Conservation (phyloP, 805 yeast genomes). For the Priceomyces medius region DNA sequence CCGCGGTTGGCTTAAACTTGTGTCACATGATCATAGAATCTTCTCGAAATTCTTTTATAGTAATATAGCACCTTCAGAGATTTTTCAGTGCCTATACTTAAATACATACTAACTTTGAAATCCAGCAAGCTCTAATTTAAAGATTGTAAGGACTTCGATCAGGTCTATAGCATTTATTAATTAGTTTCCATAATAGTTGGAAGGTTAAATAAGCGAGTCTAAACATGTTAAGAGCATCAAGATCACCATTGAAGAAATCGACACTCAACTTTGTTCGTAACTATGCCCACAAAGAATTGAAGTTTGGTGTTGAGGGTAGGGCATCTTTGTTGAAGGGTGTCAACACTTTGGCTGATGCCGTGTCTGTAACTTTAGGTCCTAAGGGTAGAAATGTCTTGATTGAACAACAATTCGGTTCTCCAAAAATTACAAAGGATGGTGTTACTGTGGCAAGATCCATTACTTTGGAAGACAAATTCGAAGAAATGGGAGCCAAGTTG, state of each 20-base stretch:
- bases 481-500: conserved; percentile 93
- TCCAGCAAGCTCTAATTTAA: not conserved
- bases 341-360: conserved; percentile 92
- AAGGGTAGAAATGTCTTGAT: conserved; percentile 96
- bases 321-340: conserved; percentile 94
- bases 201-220: conserved; percentile 1
- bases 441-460: conserved; percentile 92
- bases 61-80: not conserved
- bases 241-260: conserved; percentile 42
- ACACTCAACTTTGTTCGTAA: conserved; percentile 46
- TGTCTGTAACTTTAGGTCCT: conserved; percentile 94
- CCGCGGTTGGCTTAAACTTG: too few relatives aligned
- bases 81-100: not conserved
- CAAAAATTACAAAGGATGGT: conserved; percentile 99
- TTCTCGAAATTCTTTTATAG: conserved; percentile 1
- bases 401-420: conserved; percentile 95
- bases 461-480: conserved; percentile 82
- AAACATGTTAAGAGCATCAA: conserved; percentile 51
- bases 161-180: not conserved
- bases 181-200: not conserved
- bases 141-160: not conserved
- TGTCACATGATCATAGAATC: not conserved
- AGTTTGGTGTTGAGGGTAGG: conserved; percentile 96
- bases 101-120: not conserved
- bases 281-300: conserved; percentile 83